A percentile compares a stretch with the other conserved stretches of the same genome.
phyloP scores from a whole-genome alignment of 805 yeast genomes.

The Hanseniaspora nectarophila region DNA sequence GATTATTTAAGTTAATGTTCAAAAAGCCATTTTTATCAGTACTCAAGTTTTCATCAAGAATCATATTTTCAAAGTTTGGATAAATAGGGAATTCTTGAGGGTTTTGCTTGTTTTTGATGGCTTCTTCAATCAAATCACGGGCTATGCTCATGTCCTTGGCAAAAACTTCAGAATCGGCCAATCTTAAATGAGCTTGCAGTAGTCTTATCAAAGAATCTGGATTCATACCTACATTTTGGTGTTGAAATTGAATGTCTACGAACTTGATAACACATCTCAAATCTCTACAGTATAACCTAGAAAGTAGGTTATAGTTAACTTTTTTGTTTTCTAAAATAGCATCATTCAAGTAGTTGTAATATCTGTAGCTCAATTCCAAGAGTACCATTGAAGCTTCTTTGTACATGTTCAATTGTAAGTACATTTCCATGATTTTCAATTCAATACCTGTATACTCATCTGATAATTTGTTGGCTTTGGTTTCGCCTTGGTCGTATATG shows the following conservation, averaged over 20 bases:
- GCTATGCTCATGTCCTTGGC: conserved; percentile 30
- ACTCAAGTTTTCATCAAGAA: conserved; percentile 23
- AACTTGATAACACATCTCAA: conserved; percentile 57
- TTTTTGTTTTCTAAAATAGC: conserved; percentile 34
- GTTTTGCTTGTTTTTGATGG: conserved; percentile 14
- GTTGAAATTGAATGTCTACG: conserved; percentile 38
- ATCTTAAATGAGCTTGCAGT: conserved; percentile 47
- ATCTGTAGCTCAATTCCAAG: conserved; percentile 50
- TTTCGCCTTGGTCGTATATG: conserved; percentile 37
- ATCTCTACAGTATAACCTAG: conserved; percentile 34
- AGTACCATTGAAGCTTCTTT: conserved; percentile 59
- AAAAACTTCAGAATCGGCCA: conserved; percentile 57
- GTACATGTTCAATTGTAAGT: conserved; percentile 50
- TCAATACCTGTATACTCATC: conserved; percentile 89
- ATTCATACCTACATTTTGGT: conserved; percentile 15
- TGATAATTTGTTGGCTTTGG: conserved; percentile 44
- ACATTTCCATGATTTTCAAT: conserved; percentile 77
- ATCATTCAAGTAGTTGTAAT: conserved; percentile 41
- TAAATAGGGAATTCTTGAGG: not conserved
- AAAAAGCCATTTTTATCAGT: conserved; percentile 26
- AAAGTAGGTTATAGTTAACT: not conserved
- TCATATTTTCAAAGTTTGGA: conserved; percentile 22
- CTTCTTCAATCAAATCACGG: conserved; percentile 26
- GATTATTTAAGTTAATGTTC: conserved; percentile 25
- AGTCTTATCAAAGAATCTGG: conserved; percentile 44